Percentiles rank a stretch among this genome's conserved stretches.
phyloP scores from a whole-genome alignment of 176 grass and related monocot genomes.

The Aegilops tauschii region DNA sequence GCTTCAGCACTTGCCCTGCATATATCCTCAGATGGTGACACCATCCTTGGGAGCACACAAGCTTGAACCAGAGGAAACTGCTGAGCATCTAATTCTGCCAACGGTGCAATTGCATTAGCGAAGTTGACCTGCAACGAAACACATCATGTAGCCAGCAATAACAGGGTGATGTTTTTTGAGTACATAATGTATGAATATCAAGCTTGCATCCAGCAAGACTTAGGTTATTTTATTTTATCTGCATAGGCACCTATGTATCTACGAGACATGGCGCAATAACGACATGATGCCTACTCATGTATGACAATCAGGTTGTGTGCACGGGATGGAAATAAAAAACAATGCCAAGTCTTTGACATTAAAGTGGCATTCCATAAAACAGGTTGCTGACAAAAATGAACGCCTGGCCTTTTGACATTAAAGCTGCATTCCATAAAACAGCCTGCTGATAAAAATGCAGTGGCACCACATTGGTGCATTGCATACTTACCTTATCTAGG shows the following conservation, averaged over 20 bases:
- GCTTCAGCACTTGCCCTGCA: conserved; percentile 71
- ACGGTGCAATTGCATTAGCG: conserved; percentile 61
- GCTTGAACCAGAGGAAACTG: conserved; percentile 91
- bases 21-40: conserved; percentile 69
- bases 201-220: conserved; percentile 5
- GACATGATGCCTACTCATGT: not conserved
- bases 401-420: not conserved
- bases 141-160: not conserved
- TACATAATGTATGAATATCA: not conserved
- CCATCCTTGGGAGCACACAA: conserved; percentile 78
- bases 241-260: not conserved
- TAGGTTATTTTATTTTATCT: not conserved
- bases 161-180: not conserved
- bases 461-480: not conserved
- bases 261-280: not conserved
- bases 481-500: conserved; percentile 70
- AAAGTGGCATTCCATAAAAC: not conserved
- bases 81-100: conserved; percentile 84
- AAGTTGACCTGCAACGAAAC: conserved; percentile 61
- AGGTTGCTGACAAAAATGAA: not conserved
- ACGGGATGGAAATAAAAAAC: not conserved
- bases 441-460: conserved; percentile 5
- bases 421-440: conserved; percentile 16
- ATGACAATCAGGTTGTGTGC: not conserved
- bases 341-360: not conserved